Evolutionary conservation across 495 filamentous ascomycete species (phyloP), one percentile per base, ranked within the genome.

Genomic region (Bombardia bombarda): DNA sequence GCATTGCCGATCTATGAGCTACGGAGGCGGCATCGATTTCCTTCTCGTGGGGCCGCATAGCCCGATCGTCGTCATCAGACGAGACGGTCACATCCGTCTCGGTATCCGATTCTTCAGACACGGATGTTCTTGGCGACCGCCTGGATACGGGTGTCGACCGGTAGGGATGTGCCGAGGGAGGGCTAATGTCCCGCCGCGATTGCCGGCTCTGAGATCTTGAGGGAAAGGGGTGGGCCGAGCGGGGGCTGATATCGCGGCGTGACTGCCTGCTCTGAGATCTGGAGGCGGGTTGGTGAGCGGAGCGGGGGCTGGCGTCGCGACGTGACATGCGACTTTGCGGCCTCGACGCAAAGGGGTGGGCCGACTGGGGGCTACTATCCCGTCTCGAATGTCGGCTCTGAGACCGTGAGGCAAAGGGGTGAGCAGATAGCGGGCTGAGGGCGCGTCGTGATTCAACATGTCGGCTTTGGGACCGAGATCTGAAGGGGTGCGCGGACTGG

Each of bases 111-210:
- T 8, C 9, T 26, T 66, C 62, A 38, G 53, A 58, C n/a, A 57
- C 55, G 3, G 67, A 67, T 36, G 60, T 61, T 41, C 50, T 58
- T 23, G 59, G 57, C 3, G 62, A 65, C 33, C 55, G 57, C 33
- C 52, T 62, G 33, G 63, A 72, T 13, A 56, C 65, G 20, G 59
- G 65, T 32, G 59, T 63, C 9, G 62, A 69, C 10, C 63, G 60
- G 38, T 67, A 62, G 18, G 48, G 47, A 33, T 58, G 62, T 16
- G 56, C 62, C 9, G 67, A 67, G 10, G 54, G 61, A n/a, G 67
- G 63, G 14, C 64, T 71, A 21, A 50, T 42, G 25, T 65, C 57
- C 18, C 56, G 57, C 32, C 57, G 51, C n/a, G 62, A 57, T 4
- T 50, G 49, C 8, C 34, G 34, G 17, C 34, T 37, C 19, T 37